Base-by-base conservation (phyloP, 2,329 filamentous ascomycete genomes). In the Teratosphaeria nubilosa region DNA sequence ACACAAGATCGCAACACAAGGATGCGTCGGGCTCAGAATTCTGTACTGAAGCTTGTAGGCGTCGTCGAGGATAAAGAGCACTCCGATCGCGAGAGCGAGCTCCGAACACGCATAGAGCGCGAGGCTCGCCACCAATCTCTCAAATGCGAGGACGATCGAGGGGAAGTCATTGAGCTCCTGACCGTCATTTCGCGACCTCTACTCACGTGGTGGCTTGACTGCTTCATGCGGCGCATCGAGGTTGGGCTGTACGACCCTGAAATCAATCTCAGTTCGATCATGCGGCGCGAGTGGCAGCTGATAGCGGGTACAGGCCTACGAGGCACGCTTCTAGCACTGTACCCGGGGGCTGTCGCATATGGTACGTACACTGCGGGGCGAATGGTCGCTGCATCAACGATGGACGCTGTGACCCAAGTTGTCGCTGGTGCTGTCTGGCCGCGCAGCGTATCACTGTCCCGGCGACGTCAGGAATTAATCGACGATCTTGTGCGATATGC, bases 21-120 rank as follows among this genome's bases (percentile, higher is more conserved):
- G 30, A 67, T 77, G 41, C 70, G 77, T 55, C 70, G 73, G 56
- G 76, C 77, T 7, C 75, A 77, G 57, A 80, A 80, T 52, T 75
- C 77, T 61, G 73, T 78, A 1, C 70, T 78, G 5, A 75, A 73
- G 22, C 73, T 77, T 0, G 75, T 79, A 10, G 77, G 77, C 22
- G 76, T 79, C 0, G 74, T 78, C 0, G 75, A 77, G 31, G 22
- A 55, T 14, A 48, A 63, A 68, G 73, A 58, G 73, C 67, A 53
- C 58, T 68, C 45, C 24, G 59, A 31, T 58, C 53, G 16, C 57
- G 62, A 37, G 56, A 54, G 51, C 53, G 53, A 41, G 34, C 16
- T 51, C 11, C 37, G 34, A 7, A 30, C 55, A 30, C 51, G 54
- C 4, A 32, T 57, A 30, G 59, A 58, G 7, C 58, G 62, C 5